phyloP scores from a whole-genome alignment of 208 protist genomes.

The Leptomonas seymouri region DNA sequence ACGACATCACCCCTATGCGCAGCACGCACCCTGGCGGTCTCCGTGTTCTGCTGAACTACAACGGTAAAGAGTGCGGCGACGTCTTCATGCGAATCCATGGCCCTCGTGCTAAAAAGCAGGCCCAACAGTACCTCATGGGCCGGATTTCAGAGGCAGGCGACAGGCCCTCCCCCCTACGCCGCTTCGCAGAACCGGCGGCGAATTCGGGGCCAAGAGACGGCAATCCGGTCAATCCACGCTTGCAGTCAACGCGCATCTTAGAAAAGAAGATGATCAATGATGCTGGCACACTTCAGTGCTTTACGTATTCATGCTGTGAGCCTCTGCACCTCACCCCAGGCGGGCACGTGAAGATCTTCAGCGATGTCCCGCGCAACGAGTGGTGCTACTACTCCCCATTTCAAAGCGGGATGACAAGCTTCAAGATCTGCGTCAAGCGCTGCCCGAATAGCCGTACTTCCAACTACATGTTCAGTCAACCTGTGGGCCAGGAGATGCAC shows the following conservation, averaged over 20 bases:
- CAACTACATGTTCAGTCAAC: constrained; percentile 43
- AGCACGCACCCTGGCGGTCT: constrained; percentile 55
- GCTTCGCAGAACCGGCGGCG: not conserved
- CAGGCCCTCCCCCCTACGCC: constrained; percentile 24
- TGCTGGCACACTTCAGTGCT: constrained; percentile 24
- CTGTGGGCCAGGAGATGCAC: constrained; percentile 44
- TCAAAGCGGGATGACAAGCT: constrained; percentile 42
- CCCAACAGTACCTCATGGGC: constrained; percentile 52
- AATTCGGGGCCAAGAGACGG: not conserved
- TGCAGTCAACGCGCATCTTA: constrained; percentile 33
- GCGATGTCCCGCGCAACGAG: constrained; percentile 22
- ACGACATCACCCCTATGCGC: constrained; percentile 58
- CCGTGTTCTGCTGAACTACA: constrained; percentile 43
- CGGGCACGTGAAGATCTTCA: constrained; percentile 59
- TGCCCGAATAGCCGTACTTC: constrained; percentile 52
- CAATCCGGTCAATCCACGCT: not conserved
- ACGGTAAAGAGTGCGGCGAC: constrained; percentile 66
- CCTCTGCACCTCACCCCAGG: constrained; percentile 48
- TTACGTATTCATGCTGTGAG: constrained; percentile 52
- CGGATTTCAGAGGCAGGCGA: constrained; percentile 16
- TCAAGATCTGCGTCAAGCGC: constrained; percentile 59
- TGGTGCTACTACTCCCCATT: constrained; percentile 64
- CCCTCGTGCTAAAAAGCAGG: constrained; percentile 35
- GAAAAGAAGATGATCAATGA: constrained; percentile 30
- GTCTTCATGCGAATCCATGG: constrained; percentile 80